Evolutionary conservation across 768 basidiomycete genomes (phyloP).

Genomic region (Xerocomellus amylosporus): DNA sequence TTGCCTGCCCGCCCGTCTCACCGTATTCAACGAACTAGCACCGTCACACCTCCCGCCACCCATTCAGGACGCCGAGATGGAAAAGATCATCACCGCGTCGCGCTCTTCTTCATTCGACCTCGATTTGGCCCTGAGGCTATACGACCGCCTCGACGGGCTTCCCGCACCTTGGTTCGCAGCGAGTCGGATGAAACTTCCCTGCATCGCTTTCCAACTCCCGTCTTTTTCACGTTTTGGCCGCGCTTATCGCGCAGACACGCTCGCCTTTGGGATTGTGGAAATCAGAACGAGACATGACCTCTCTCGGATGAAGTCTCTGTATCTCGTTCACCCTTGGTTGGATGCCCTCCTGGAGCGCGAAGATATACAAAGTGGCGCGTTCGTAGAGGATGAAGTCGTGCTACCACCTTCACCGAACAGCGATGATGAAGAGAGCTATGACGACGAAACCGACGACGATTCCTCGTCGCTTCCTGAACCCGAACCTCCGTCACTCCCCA

Average conservation of each 20-base stretch:
- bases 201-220: neutral
- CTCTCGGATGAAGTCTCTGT: neutral
- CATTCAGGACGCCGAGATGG: neutral
- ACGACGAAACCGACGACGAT: neutral
- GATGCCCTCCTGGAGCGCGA: neutral
- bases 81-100: neutral
- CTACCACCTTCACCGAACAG: neutral
- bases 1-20: neutral
- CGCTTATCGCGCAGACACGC: neutral
- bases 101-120: neutral
- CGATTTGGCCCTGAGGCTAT: neutral
- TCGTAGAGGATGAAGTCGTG: neutral
- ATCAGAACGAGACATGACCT: neutral
- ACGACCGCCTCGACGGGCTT: neutral
- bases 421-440: neutral
- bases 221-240: neutral
- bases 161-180: neutral
- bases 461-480: neutral
- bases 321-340: slow-evolving; percentile 7
- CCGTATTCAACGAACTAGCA: neutral
- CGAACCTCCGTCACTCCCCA: neutral
- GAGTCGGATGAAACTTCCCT: slow-evolving; percentile 3
- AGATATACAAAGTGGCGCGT: neutral
- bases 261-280: neutral
- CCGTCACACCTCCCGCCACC: neutral